Evolutionary conservation across 495 filamentous ascomycete species (phyloP), one percentile per base, ranked within the genome.

Genomic region (Penicillium waksmanii): DNA sequence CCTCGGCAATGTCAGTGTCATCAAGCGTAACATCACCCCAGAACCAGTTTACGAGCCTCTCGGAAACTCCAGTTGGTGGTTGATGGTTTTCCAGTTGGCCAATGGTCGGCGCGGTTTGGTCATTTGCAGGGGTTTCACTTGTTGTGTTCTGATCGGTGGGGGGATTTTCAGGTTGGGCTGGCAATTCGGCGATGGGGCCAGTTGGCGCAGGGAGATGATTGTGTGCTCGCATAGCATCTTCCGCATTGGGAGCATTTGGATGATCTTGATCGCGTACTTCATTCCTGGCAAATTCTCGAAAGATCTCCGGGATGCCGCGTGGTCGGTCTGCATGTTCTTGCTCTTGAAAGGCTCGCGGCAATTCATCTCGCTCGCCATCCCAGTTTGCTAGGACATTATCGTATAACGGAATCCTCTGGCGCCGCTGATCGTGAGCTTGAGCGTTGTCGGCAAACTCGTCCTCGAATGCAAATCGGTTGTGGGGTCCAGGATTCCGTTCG

Each of bases 311-410:
- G 43, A 90, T 73, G 49, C 83, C 80, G 13, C 82, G 82, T 42
- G 81, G 75, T 12, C 80, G 79, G 25, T 80, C 78, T 63, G 89
- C 87, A 23, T 25, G 19, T 12, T 27, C 46, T 25, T 48, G 46
- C 33, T 86, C 81, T 25, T 81, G 79, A 49, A 90, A 86, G 12
- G 90, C 84, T 42, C 77, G 71, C 7, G 87, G 61, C 18, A 90
- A 84, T 60, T 81, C 79, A 15, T 84, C 75, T 0, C 82, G 82
- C 60, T 89, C 79, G 12, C 87, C 85, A 38, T 82, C 76, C 1
- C 83, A 80, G 27, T 75, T 77, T 31, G 60, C 76, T 76, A 73
- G 72, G 67, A 89, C 38, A 74, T 85, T 63, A 63, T 75, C 70
- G 76, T 44, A 44, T 6, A n/a, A 12, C 1, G 15, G 2, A 9